Percentiles rank a stretch among this genome's conserved stretches.
These are phyloP conservation scores for Clarkia xantiana DNA, from an alignment of 345 rosid species.

Conservation along the genomic window DNA sequence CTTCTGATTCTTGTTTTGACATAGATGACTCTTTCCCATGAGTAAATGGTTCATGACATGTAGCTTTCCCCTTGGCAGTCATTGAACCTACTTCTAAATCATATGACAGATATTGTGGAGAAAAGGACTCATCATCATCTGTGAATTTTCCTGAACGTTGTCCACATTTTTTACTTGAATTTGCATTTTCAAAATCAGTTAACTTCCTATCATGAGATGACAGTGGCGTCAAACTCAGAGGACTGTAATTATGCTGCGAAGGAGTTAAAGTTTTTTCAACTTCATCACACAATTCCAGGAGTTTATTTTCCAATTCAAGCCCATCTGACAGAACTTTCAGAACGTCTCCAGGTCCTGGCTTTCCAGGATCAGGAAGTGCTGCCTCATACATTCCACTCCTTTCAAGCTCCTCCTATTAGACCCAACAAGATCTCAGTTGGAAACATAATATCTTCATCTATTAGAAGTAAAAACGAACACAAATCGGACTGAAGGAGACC, in stretches of 20 bases:
- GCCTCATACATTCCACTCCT: conserved; percentile 52
- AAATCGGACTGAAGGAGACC: conserved; percentile 30
- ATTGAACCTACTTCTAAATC: conserved; percentile 5
- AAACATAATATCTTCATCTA: conserved; percentile 6
- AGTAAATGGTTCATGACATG: conserved; percentile 7
- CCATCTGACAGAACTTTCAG: conserved; percentile 43
- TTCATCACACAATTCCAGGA: conserved; percentile 24
- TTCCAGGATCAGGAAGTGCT: conserved; percentile 52
- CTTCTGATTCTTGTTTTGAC: conserved; percentile 11
- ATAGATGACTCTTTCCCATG: conserved; percentile 15
- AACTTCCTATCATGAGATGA: conserved; percentile 14
- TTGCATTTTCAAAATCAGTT: conserved; percentile 19
- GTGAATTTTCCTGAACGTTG: conserved; percentile 13
- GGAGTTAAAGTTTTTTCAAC: conserved; percentile 14
- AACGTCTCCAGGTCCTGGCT: conserved; percentile 54
- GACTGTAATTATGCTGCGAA: conserved; percentile 14
- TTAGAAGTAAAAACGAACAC: neutral
- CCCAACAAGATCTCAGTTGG: conserved; percentile 9
- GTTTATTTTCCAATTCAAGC: conserved; percentile 33
- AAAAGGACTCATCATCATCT: conserved; percentile 15
- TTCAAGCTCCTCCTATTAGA: conserved; percentile 67
- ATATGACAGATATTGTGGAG: conserved; percentile 14
- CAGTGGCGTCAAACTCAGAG: conserved; percentile 15
- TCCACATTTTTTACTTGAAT: conserved; percentile 15
- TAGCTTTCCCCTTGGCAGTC: conserved; percentile 14